A percentile compares a stretch with the other conserved stretches of the same genome.
Evolutionary conservation across 352 stramenopile genomes (phyloP).

Genomic region (Lagenidium sp.): DNA sequence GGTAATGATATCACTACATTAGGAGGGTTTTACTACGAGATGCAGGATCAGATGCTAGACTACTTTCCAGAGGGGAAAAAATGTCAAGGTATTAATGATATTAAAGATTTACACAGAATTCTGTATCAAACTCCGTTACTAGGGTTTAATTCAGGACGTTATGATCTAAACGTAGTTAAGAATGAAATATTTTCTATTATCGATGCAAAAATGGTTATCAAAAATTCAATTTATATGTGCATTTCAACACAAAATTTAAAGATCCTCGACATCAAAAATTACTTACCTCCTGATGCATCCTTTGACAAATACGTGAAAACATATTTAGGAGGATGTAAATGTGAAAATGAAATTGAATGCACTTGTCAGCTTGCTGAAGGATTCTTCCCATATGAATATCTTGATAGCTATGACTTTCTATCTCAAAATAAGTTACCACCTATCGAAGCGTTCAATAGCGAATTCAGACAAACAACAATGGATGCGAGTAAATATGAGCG

Average conservation of each 20-base stretch:
- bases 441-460: neutral
- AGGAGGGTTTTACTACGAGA: neutral
- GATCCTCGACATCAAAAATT: constrained; percentile 3
- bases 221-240: neutral
- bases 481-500: constrained; percentile 2
- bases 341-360: neutral
- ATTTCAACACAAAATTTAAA: constrained; percentile 1
- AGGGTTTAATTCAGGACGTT: constrained; percentile 3
- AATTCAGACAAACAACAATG: constrained; percentile 1
- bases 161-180: constrained; percentile 4
- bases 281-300: neutral
- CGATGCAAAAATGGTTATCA: neutral
- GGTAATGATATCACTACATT: neutral
- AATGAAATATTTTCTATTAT: constrained; percentile 3
- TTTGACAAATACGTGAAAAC: neutral
- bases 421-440: neutral
- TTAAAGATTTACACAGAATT: neutral
- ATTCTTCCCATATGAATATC: neutral
- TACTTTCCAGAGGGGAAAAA: too few relatives aligned
- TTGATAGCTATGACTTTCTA: neutral
- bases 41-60: too few relatives aligned
- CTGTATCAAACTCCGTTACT: neutral
- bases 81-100: too few relatives aligned
- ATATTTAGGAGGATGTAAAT: neutral
- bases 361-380: neutral